A percentile compares a stretch with the other conserved stretches of the same genome.
phyloP scores from a whole-genome alignment of 1,284 basidiomycete species.

The Neolentinus lepideus region DNA sequence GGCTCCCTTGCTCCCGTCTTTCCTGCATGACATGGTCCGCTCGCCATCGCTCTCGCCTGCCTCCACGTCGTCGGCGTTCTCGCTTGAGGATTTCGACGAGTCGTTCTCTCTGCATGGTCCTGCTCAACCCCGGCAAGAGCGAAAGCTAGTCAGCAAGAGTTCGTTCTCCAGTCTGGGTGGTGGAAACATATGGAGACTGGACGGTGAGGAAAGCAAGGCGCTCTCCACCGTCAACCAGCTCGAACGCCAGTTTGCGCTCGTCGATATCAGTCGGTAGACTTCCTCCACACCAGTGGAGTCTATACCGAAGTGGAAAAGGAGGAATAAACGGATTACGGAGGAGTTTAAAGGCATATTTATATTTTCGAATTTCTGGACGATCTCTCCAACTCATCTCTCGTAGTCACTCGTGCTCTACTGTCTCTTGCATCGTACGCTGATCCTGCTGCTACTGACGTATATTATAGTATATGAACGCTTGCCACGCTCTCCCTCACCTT shows the following conservation, averaged over 20 bases:
- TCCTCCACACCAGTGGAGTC: too few species aligned
- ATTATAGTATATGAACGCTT: too few species aligned
- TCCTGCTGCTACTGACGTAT: too few species aligned
- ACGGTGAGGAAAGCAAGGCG: slow-evolving; percentile 55
- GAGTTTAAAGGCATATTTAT: too few species aligned
- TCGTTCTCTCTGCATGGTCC: slow-evolving; percentile 5
- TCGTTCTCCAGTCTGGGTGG: slow-evolving; percentile 27
- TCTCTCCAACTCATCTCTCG: too few species aligned
- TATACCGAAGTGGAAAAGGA: too few species aligned
- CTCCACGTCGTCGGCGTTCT: slow-evolving; percentile 57
- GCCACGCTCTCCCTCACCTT: too few species aligned
- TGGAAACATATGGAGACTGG: slow-evolving; percentile 57
- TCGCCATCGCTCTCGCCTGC: slow-evolving; percentile 56
- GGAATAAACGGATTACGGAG: too few species aligned
- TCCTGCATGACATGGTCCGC: slow-evolving; percentile 65
- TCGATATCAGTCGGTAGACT: not conserved
- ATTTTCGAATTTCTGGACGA: too few species aligned
- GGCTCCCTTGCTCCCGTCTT: slow-evolving; percentile 56
- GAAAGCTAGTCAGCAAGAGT: slow-evolving; percentile 13
- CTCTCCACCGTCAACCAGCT: slow-evolving; percentile 23
- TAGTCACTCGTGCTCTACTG: too few species aligned
- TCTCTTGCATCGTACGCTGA: too few species aligned
- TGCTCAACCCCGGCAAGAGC: not conserved
- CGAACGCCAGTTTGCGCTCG: not conserved
- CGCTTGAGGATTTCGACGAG: slow-evolving; percentile 38